These are phyloP conservation scores for Hyphopichia khmerensis DNA, from an alignment of 1,139 yeast species.

Conservation along the genomic window DNA sequence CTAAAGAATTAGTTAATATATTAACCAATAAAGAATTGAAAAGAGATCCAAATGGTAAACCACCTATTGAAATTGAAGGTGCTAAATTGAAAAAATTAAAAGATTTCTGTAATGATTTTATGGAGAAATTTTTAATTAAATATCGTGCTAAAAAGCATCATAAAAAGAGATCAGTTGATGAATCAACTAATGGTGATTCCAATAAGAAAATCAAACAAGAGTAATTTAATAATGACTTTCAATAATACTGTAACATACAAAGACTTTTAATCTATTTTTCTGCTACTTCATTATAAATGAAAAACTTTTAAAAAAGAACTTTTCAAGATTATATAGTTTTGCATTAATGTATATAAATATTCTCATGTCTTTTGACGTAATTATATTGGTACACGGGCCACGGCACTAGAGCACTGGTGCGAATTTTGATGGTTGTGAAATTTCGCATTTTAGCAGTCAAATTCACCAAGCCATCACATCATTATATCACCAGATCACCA, in stretches of 20 bases:
- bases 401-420: too few species aligned
- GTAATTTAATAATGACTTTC: background rate
- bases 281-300: too few species aligned
- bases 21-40: constrained; percentile 66
- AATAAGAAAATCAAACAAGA: background rate
- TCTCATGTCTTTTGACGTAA: too few species aligned
- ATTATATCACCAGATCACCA: too few species aligned
- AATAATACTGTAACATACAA: background rate
- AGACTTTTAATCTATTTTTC: too few species aligned
- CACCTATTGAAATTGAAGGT: constrained; percentile 58
- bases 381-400: too few species aligned
- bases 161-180: constrained; percentile 13
- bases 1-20: constrained; percentile 68
- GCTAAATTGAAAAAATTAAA: constrained; percentile 71
- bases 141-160: constrained; percentile 40
- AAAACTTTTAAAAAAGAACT: too few species aligned
- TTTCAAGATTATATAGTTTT: too few species aligned
- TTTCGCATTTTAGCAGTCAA: too few species aligned
- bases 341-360: too few species aligned
- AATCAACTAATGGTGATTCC: background rate
- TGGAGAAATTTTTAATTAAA: constrained; percentile 70
- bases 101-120: constrained; percentile 60
- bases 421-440: too few species aligned
- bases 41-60: constrained; percentile 33
- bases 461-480: too few species aligned